Evolutionary conservation across 371 early-diverging fungal genomes (phyloP).

Genomic region (Mucor circinelloides): DNA sequence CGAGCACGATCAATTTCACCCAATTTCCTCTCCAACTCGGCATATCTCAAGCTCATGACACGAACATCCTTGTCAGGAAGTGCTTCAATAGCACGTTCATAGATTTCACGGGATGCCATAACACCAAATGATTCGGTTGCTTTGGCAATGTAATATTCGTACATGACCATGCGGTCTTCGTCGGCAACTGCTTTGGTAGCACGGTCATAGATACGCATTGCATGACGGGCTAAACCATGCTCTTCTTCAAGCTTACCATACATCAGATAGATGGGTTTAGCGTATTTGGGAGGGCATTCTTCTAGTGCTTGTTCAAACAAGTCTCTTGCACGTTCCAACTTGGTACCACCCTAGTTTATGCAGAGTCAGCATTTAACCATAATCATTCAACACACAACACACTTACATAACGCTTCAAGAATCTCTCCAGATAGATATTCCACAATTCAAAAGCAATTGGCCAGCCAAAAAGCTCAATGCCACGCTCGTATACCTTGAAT

Average conservation of each 20-base stretch:
- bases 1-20: conserved; percentile 97
- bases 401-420: conserved; percentile 81
- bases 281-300: conserved; percentile 85
- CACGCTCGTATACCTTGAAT: conserved; percentile 94
- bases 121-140: conserved; percentile 87
- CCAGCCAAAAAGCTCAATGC: conserved; percentile 93
- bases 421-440: conserved; percentile 92
- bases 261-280: conserved; percentile 86
- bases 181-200: conserved; percentile 80
- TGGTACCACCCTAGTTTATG: conserved; percentile 66
- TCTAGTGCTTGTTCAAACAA: conserved; percentile 95
- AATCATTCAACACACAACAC: not conserved
- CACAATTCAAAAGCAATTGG: conserved; percentile 97
- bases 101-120: conserved; percentile 87
- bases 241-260: conserved; percentile 96
- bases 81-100: conserved; percentile 86
- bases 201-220: conserved; percentile 92
- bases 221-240: conserved; percentile 89
- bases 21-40: conserved; percentile 85
- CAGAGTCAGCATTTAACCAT: not conserved
- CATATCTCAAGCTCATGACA: conserved; percentile 82
- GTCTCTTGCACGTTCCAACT: conserved; percentile 93
- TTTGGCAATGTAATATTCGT: conserved; percentile 87
- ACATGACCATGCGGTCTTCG: conserved; percentile 84
- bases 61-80: conserved; percentile 85